A percentile compares a stretch with the other conserved stretches of the same genome.
These are phyloP conservation scores for Geotrichum restrictum DNA, from an alignment of 1,139 yeast genomes.

Conservation along the genomic window DNA sequence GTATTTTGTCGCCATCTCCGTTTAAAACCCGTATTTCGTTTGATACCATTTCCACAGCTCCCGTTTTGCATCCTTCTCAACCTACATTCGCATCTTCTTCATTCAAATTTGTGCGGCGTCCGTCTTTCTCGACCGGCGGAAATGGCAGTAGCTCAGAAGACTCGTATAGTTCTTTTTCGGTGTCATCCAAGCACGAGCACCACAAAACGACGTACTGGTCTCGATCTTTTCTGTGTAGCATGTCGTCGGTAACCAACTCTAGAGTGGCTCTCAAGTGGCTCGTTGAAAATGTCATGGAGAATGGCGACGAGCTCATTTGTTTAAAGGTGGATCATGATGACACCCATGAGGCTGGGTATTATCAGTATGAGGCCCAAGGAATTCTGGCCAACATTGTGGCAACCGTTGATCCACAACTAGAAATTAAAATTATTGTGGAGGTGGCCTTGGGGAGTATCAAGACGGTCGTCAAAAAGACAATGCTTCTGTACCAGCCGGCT, in stretches of 20 bases:
- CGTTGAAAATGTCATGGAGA: slow-evolving; percentile 27
- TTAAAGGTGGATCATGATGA: slow-evolving; percentile 25
- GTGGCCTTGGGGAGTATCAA: slow-evolving; percentile 32
- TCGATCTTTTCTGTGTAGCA: slow-evolving; percentile 27
- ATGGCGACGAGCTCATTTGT: slow-evolving; percentile 34
- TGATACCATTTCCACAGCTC: slow-evolving; percentile 27
- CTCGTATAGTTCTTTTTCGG: slow-evolving; percentile 27
- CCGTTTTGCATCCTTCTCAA: background rate
- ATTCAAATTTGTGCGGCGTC: slow-evolving; percentile 6
- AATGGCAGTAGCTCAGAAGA: slow-evolving; percentile 2
- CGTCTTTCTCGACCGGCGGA: slow-evolving; percentile 8
- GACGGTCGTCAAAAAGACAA: slow-evolving; percentile 30
- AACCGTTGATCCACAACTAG: slow-evolving; percentile 23
- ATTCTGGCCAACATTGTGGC: slow-evolving; percentile 23
- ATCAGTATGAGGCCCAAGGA: slow-evolving; percentile 27
- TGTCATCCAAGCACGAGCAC: slow-evolving; percentile 30
- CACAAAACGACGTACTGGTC: slow-evolving; percentile 26
- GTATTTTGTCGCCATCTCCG: slow-evolving; percentile 16
- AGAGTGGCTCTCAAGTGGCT: slow-evolving; percentile 30
- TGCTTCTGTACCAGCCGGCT: slow-evolving; percentile 32
- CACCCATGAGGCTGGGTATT: slow-evolving; percentile 13
- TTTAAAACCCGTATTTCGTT: slow-evolving; percentile 30
- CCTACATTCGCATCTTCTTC: background rate
- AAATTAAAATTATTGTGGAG: slow-evolving; percentile 31
- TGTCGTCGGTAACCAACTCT: slow-evolving; percentile 17